These are phyloP conservation scores for Leersia perrieri DNA, from an alignment of 176 grass and related monocot species.

Conservation along the genomic window DNA sequence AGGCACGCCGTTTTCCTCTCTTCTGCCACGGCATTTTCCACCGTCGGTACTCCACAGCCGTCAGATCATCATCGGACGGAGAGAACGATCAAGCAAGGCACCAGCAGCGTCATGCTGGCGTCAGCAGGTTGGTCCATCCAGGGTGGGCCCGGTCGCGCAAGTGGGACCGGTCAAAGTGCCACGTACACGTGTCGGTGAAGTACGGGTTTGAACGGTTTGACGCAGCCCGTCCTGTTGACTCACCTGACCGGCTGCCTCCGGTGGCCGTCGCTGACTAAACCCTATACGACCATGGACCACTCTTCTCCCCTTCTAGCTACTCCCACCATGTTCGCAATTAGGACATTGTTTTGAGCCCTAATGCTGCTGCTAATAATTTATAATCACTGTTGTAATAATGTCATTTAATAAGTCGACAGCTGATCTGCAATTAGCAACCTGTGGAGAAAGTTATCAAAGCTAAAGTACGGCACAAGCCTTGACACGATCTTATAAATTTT, in stretches of 20 bases:
- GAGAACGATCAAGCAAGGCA: neutral
- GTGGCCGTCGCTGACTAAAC: constrained; percentile 56
- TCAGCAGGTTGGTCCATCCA: neutral
- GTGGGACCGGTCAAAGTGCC: constrained; percentile 42
- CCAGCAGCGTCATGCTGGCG: constrained; percentile 26
- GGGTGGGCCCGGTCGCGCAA: neutral
- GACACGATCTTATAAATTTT: neutral
- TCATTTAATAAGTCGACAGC: neutral
- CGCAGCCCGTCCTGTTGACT: constrained; percentile 20
- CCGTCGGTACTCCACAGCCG: neutral
- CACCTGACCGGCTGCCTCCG: constrained; percentile 37
- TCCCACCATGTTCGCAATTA: neutral
- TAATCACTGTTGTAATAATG: constrained; percentile 10
- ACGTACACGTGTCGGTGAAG: constrained; percentile 42
- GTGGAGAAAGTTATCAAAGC: neutral
- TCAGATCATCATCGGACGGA: constrained; percentile 24
- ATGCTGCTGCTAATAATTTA: neutral
- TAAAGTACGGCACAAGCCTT: neutral
- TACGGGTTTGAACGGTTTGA: constrained; percentile 34
- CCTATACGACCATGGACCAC: constrained; percentile 16
- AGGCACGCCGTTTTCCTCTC: neutral
- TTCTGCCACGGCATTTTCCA: neutral
- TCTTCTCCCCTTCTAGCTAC: neutral
- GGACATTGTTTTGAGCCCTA: neutral
- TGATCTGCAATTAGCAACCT: neutral